phyloP scores from a whole-genome alignment of 2,329 filamentous ascomycete species.

The Leptosphaerulina australis region DNA sequence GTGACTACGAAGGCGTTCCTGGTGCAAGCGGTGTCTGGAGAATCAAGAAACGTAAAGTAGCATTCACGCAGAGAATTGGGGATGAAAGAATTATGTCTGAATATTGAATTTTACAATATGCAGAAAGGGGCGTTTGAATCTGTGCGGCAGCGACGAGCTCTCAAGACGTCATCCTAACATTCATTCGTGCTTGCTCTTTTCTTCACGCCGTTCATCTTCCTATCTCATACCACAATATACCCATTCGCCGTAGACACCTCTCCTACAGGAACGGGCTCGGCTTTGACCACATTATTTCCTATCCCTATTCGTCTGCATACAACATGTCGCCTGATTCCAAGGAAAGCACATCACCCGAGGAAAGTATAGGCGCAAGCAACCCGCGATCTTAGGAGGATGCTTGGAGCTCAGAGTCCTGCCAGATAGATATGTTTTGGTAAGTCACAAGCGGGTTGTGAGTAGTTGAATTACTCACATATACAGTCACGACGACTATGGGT shows the following conservation, averaged over 20 bases:
- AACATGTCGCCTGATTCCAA: not conserved
- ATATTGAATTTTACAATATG: constrained; percentile 20
- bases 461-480: no score
- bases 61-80: constrained; percentile 47
- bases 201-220: not conserved
- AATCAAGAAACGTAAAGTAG: constrained; percentile 46
- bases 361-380: not conserved
- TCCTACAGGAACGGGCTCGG: not conserved
- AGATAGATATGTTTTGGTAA: not conserved
- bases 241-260: not conserved
- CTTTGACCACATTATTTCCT: not conserved
- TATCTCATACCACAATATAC: not conserved
- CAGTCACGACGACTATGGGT: not conserved
- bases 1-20: constrained; percentile 37
- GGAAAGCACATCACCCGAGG: not conserved
- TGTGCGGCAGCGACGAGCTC: not conserved
- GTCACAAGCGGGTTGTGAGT: no score
- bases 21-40: constrained; percentile 51
- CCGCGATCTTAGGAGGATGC: not conserved
- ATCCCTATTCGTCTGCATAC: not conserved
- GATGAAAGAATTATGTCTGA: constrained; percentile 46
- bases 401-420: not conserved
- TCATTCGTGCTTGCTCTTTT: not conserved
- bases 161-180: not conserved
- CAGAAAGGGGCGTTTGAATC: not conserved